Base-by-base conservation (phyloP, 768 basidiomycete genomes). In the Leccinum obscurum region DNA sequence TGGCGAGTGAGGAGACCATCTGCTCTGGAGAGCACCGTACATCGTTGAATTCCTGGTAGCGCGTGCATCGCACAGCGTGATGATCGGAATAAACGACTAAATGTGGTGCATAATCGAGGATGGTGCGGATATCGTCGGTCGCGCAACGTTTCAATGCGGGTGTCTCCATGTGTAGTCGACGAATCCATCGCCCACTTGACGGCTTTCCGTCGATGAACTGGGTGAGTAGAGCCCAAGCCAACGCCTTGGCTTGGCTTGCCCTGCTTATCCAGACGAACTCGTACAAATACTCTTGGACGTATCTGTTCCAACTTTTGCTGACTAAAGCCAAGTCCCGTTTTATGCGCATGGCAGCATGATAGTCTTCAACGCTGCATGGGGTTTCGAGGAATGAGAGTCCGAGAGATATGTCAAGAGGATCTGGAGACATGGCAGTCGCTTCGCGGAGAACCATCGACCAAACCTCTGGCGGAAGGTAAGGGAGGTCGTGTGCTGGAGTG, bases 111-210 rank as follows among this genome's bases (percentile, higher is more conserved):
- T 85, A 81, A 65, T 87, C 86, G 52, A 91, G 75, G 58, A 90
- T 88, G 26, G 83, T 81, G n/a, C 86, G 80, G 41, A 90, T 77
- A 66, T 90, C 87, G 5, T 78, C 79, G 17, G 89, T 86, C 6
- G 80, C 80, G 65, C 88, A 90, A 28, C 85, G 82, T 54, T 87
- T 85, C 57, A 89, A 76, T 0, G 68, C 67, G 17, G 81, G 80
- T 6, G 89, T 90, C 76, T 90, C 87, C 69, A 91, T 85, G 66
- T 89, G 88, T 32, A 91, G 71, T 15, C 85, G 79, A 44, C 82
- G 82, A 49, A 91, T 85, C 73, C 77, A 83, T 22, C 71, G 75
- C 11, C 83, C 86, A 54, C 75, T 77, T 0, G 71, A 66, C 0
- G 67, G 64, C 44, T 76, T 71, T 55, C 72, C 70, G 34, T 68